Conservation (phyloP, 2,329 filamentous ascomycete species). For the Hymenoscyphus occultus region DNA sequence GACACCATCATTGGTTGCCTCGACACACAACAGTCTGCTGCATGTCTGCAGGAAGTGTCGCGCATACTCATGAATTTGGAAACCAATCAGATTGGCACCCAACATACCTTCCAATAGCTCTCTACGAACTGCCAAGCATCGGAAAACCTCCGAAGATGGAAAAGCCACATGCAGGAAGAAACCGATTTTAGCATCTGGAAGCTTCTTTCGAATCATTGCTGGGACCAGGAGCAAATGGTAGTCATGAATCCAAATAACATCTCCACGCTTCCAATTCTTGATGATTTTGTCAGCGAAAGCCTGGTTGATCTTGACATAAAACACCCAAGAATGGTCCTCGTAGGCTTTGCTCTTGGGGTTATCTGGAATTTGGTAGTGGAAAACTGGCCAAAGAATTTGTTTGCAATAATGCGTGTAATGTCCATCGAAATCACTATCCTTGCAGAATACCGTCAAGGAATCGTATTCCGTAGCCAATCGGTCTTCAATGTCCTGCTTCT, state of each 20-base stretch:
- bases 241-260: constrained; percentile 93
- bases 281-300: constrained; percentile 89
- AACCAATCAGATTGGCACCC: constrained; percentile 86
- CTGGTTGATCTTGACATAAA: constrained; percentile 89
- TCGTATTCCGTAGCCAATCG: constrained; percentile 77
- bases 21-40: constrained; percentile 84
- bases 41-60: constrained; percentile 95
- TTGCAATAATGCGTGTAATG: constrained; percentile 98
- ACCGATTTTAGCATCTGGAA: constrained; percentile 90
- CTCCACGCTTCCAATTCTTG: constrained; percentile 88
- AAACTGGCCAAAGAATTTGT: constrained; percentile 94
- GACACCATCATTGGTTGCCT: constrained; percentile 82
- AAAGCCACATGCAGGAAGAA: constrained; percentile 96
- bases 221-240: constrained; percentile 91
- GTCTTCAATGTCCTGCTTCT: constrained; percentile 81
- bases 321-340: constrained; percentile 94
- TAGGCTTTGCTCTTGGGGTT: constrained; percentile 98
- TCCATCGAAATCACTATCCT: constrained; percentile 88
- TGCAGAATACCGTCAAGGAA: constrained; percentile 79
- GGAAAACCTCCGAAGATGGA: constrained; percentile 92
- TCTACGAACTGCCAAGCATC: constrained; percentile 82
- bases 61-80: constrained; percentile 90
- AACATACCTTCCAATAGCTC: constrained; percentile 89
- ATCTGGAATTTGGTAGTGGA: constrained; percentile 97
- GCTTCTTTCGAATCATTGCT: constrained; percentile 81